Conservation (phyloP, 2,329 filamentous ascomycete genomes). For the Diaporthe citriasiana region DNA sequence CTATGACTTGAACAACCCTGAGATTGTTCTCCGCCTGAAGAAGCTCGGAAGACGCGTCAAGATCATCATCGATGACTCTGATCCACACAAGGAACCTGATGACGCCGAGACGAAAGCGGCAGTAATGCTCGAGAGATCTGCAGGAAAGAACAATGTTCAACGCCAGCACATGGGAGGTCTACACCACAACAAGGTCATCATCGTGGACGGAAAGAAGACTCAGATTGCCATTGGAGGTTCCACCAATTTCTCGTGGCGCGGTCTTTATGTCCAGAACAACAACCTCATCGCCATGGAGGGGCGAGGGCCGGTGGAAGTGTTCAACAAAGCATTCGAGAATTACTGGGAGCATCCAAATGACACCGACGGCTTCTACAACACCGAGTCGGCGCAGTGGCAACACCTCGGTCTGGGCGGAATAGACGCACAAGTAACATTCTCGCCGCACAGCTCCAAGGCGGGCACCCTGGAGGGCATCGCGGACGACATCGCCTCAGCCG, state of each 20-base stretch:
- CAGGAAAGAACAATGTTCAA: conserved; percentile 43
- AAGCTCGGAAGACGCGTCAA: conserved; percentile 43
- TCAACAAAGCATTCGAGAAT: conserved; percentile 43
- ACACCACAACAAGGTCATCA: conserved; percentile 45
- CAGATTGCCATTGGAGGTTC: conserved; percentile 45
- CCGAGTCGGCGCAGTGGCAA: conserved; percentile 42
- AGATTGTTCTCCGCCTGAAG: conserved; percentile 44
- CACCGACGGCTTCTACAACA: conserved; percentile 43
- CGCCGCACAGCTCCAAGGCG: conserved; percentile 44
- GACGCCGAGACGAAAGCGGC: conserved; percentile 44
- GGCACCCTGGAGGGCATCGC: conserved; percentile 44
- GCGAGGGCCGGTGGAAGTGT: conserved; percentile 41
- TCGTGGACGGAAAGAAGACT: conserved; percentile 43
- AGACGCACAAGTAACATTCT: conserved; percentile 46
- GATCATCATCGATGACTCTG: conserved; percentile 46
- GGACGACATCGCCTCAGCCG: conserved; percentile 54
- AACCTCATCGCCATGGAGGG: conserved; percentile 43
- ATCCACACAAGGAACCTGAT: conserved; percentile 36
- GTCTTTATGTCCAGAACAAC: conserved; percentile 45
- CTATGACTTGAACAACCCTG: conserved; percentile 46
- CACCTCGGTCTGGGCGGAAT: conserved; percentile 43
- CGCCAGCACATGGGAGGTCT: conserved; percentile 46
- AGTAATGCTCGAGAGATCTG: conserved; percentile 42
- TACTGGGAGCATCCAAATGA: conserved; percentile 44
- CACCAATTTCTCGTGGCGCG: conserved; percentile 45